phyloP scores from a whole-genome alignment of 2,329 filamentous ascomycete genomes.

The Didymella pinodella region DNA sequence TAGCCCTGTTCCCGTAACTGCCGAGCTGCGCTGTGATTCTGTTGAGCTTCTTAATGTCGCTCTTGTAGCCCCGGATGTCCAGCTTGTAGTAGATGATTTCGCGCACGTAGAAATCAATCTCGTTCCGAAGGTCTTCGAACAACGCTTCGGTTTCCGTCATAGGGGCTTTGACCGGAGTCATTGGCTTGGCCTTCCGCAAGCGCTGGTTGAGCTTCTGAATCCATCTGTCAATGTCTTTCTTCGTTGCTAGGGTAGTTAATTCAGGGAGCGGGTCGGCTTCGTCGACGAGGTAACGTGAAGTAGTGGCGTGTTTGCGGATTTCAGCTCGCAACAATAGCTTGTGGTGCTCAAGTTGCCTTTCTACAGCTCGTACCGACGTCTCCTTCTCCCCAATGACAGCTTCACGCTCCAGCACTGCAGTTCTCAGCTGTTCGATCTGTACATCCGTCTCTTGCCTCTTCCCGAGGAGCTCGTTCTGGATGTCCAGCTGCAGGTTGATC shows the following conservation, averaged over 20 bases:
- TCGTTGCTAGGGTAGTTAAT: slow-evolving; percentile 38
- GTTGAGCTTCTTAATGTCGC: slow-evolving; percentile 49
- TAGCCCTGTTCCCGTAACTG: slow-evolving; percentile 32
- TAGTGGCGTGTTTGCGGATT: slow-evolving; percentile 49
- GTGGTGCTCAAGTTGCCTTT: slow-evolving; percentile 52
- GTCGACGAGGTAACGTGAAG: slow-evolving; percentile 30
- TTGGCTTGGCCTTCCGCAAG: slow-evolving; percentile 38
- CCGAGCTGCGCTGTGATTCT: slow-evolving; percentile 36
- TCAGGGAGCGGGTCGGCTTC: slow-evolving; percentile 41
- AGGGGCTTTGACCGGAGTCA: slow-evolving; percentile 6
- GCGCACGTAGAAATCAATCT: slow-evolving; percentile 55
- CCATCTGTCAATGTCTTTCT: slow-evolving; percentile 49
- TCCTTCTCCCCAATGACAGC: slow-evolving; percentile 44
- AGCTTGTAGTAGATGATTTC: slow-evolving; percentile 60
- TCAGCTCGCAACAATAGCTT: slow-evolving; percentile 53
- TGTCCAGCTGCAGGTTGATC: slow-evolving; percentile 37
- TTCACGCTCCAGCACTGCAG: slow-evolving; percentile 43
- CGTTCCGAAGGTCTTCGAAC: slow-evolving; percentile 46
- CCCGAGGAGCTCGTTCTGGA: slow-evolving; percentile 39
- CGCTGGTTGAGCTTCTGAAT: slow-evolving; percentile 44
- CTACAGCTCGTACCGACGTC: slow-evolving; percentile 35
- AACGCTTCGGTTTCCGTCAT: slow-evolving; percentile 24
- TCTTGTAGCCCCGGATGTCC: slow-evolving; percentile 57
- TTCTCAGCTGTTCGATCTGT: slow-evolving; percentile 42
- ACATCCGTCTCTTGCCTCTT: slow-evolving; percentile 38